A percentile compares a stretch with the other conserved stretches of the same genome.
phyloP scores from a whole-genome alignment of 2,329 filamentous ascomycete species.

The Neobulgaria alba region DNA sequence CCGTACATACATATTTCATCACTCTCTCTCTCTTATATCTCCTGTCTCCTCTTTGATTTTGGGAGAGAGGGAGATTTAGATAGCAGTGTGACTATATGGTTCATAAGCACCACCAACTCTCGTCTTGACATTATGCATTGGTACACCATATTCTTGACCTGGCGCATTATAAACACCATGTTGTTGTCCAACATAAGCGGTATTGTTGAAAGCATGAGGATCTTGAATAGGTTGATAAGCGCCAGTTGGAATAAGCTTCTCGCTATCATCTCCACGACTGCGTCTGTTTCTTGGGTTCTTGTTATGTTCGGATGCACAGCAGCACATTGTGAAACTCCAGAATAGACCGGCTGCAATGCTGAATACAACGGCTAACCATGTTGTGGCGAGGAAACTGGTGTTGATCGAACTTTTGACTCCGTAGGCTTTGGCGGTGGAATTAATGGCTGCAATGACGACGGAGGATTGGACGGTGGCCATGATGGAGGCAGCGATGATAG shows the following conservation, averaged over 20 bases:
- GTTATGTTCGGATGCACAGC: constrained; percentile 45
- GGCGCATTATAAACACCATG: constrained; percentile 33
- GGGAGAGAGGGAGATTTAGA: too few relatives aligned
- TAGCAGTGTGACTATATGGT: constrained; percentile 49
- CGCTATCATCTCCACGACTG: constrained; percentile 19
- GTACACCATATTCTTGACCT: constrained; percentile 28
- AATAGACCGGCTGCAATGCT: constrained; percentile 70
- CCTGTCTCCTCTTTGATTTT: too few relatives aligned
- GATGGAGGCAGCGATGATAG: constrained; percentile 54
- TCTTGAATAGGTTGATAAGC: constrained; percentile 39
- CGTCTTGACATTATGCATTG: constrained; percentile 21
- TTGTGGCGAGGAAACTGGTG: constrained; percentile 57
- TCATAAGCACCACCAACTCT: constrained; percentile 46
- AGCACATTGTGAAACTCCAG: constrained; percentile 90
- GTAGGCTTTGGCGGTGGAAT: constrained; percentile 60
- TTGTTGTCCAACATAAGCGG: constrained; percentile 28
- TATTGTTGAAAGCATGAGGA: too few relatives aligned
- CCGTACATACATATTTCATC: too few relatives aligned
- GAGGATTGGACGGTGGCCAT: constrained; percentile 68
- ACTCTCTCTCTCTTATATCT: too few relatives aligned
- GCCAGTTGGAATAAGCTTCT: constrained; percentile 23
- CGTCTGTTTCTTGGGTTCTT: constrained; percentile 5
- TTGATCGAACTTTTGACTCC: constrained; percentile 61
- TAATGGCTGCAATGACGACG: constrained; percentile 60
- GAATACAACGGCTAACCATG: constrained; percentile 76